These are phyloP conservation scores for Chytriomyces confervae DNA, from an alignment of 192 early-diverging fungal species.

Conservation along the genomic window DNA sequence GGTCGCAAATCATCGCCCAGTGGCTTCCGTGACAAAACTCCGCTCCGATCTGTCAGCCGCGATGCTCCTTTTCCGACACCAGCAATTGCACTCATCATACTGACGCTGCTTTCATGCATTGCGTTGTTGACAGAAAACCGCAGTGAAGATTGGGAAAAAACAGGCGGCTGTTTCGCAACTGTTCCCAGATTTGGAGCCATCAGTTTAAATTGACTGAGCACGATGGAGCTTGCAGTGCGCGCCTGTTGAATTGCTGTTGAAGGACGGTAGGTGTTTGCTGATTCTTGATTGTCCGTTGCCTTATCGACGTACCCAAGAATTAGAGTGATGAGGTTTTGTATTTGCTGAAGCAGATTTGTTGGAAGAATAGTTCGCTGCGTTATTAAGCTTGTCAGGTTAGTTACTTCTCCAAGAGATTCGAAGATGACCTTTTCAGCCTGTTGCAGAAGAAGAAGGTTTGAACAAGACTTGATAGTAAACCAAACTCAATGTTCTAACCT, in stretches of 20 bases:
- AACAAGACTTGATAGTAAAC: background rate
- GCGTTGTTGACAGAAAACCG: no score
- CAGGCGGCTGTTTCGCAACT: background rate
- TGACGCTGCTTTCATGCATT: no score
- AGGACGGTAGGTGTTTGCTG: background rate
- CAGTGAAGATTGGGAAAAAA: background rate
- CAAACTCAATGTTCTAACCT: background rate
- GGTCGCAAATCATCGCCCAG: no score
- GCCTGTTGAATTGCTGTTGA: background rate
- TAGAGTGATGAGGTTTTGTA: background rate
- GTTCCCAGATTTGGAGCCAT: background rate
- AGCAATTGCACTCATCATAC: no score
- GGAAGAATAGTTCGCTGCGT: background rate
- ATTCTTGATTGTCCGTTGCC: background rate
- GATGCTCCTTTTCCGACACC: no score
- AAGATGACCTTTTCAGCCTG: background rate
- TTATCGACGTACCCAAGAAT: background rate
- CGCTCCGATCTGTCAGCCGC: no score
- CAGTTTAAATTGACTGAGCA: background rate
- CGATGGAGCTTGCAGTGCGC: background rate
- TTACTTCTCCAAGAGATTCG: background rate
- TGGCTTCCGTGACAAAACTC: no score
- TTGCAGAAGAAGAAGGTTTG: background rate
- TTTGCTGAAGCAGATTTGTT: background rate
- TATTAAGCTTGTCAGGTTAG: background rate